phyloP scores from a whole-genome alignment of 163 green algal genomes.

The Scenedesmus sp. region DNA sequence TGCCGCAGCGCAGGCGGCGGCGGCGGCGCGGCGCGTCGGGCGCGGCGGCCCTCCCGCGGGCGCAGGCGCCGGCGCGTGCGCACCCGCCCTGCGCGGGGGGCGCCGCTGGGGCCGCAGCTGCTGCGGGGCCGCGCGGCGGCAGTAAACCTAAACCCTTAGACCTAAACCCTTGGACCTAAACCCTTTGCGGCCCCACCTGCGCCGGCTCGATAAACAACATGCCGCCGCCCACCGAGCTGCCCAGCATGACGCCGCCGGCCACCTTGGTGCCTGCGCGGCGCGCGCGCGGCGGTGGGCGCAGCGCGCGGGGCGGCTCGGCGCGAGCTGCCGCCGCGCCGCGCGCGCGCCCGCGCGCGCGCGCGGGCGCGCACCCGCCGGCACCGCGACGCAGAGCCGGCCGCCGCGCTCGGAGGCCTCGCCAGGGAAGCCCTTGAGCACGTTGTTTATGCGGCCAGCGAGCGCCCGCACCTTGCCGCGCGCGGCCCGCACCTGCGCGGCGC shows the following conservation, averaged over 20 bases:
- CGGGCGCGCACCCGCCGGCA: conserved; percentile 51
- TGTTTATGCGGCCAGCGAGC: conserved; percentile 58
- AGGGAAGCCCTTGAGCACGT: conserved; percentile 64
- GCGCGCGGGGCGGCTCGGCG: too few relatives aligned
- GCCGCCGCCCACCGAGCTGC: conserved; percentile 46
- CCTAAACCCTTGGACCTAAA: too few relatives aligned
- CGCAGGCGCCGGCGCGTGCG: too few relatives aligned
- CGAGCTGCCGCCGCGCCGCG: too few relatives aligned
- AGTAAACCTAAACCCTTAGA: too few relatives aligned
- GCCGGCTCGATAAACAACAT: conserved; percentile 77
- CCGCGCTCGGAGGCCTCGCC: conserved; percentile 74
- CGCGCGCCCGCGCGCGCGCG: too few relatives aligned
- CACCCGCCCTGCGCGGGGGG: too few relatives aligned
- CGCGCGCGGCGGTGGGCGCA: too few relatives aligned
- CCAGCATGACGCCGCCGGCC: conserved; percentile 58
- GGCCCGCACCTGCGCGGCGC: conserved; percentile 35
- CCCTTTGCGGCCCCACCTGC: not conserved
- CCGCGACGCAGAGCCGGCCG: conserved; percentile 75
- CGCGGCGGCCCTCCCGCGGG: not conserved
- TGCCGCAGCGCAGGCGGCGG: too few relatives aligned
- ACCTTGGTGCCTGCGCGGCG: conserved; percentile 51
- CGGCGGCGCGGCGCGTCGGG: too few relatives aligned
- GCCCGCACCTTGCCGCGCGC: conserved; percentile 55
- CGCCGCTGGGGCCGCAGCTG: too few relatives aligned
- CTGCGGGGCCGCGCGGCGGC: too few relatives aligned